Percentiles rank a stretch among this genome's conserved stretches.
Evolutionary conservation across 1,284 basidiomycete genomes (phyloP).

Genomic region (Microbotryum lychnidis-dioicae): DNA sequence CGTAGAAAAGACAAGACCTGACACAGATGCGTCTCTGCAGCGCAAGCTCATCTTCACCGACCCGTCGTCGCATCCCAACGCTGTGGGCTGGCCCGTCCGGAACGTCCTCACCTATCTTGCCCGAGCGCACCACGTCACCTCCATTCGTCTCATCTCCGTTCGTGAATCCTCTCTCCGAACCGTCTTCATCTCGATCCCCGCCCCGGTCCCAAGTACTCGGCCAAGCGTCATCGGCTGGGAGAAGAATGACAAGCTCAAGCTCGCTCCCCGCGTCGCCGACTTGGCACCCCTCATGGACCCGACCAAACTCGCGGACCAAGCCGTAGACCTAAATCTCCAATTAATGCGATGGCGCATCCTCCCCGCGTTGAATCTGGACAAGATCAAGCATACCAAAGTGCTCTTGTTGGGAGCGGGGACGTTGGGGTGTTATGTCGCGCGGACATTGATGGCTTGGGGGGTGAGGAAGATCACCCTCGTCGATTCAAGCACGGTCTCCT

Average conservation of each 20-base stretch:
- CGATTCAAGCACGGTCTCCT: slow-evolving; percentile 83
- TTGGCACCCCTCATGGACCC: slow-evolving; percentile 96
- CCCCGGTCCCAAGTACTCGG: neutral
- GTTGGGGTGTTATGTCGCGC: slow-evolving; percentile 88
- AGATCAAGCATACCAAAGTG: slow-evolving; percentile 68
- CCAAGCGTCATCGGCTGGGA: slow-evolving; percentile 85
- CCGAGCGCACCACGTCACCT: slow-evolving; percentile 48
- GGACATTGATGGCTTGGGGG: slow-evolving; percentile 90
- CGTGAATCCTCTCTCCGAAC: slow-evolving; percentile 47
- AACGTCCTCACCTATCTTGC: slow-evolving; percentile 79
- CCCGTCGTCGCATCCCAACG: slow-evolving; percentile 65
- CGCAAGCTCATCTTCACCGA: slow-evolving; percentile 71
- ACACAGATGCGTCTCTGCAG: slow-evolving; percentile 38
- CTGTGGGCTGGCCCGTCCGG: slow-evolving; percentile 89
- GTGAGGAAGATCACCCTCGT: slow-evolving; percentile 86
- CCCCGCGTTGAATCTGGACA: slow-evolving; percentile 79
- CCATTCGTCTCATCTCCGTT: slow-evolving; percentile 54
- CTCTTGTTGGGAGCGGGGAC: slow-evolving; percentile 90
- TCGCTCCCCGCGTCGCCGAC: slow-evolving; percentile 81
- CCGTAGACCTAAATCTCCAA: slow-evolving; percentile 92
- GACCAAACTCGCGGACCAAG: slow-evolving; percentile 80
- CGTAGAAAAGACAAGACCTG: too few relatives aligned
- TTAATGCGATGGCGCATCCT: slow-evolving; percentile 97
- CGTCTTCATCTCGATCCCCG: slow-evolving; percentile 6
- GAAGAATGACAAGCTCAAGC: slow-evolving; percentile 72